Evolutionary conservation across 345 rosid genomes (phyloP).

Genomic region (Aethionema arabicum): DNA sequence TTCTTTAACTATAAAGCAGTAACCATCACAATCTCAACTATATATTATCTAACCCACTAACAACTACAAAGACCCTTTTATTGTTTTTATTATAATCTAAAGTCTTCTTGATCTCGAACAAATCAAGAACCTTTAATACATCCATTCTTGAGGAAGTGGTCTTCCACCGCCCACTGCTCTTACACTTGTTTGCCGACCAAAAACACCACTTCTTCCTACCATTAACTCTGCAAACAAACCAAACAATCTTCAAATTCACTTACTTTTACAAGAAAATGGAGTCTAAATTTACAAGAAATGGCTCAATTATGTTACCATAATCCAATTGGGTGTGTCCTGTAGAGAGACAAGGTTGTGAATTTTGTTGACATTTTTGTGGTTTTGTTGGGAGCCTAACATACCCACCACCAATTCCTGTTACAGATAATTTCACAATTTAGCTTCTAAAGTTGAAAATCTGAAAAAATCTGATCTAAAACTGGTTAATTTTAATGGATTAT

Average conservation of each 20-base stretch:
- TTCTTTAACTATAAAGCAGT: constrained; percentile 28
- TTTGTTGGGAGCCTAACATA: constrained; percentile 46
- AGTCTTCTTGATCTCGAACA: constrained; percentile 23
- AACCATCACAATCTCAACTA: constrained; percentile 21
- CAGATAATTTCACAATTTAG: not conserved
- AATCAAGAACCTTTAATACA: constrained; percentile 40
- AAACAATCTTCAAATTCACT: not conserved
- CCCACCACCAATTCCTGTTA: constrained; percentile 27
- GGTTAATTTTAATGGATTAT: no score
- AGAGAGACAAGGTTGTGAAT: constrained; percentile 26
- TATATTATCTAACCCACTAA: constrained; percentile 8
- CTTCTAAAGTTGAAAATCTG: not conserved
- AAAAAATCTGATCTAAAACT: not conserved
- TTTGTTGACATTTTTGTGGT: constrained; percentile 40
- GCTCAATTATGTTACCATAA: constrained; percentile 16
- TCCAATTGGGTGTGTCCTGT: constrained; percentile 18
- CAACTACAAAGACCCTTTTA: constrained; percentile 4
- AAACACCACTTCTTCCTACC: constrained; percentile 40
- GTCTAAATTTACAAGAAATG: not conserved
- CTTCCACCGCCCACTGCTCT: constrained; percentile 40
- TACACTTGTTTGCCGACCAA: constrained; percentile 35
- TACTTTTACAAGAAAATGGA: not conserved
- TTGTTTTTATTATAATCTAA: not conserved
- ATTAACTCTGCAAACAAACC: constrained; percentile 40
- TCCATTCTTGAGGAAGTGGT: constrained; percentile 68